phyloP scores from a whole-genome alignment of 2,329 filamentous ascomycete genomes.

The Microcyclosporella mali region DNA sequence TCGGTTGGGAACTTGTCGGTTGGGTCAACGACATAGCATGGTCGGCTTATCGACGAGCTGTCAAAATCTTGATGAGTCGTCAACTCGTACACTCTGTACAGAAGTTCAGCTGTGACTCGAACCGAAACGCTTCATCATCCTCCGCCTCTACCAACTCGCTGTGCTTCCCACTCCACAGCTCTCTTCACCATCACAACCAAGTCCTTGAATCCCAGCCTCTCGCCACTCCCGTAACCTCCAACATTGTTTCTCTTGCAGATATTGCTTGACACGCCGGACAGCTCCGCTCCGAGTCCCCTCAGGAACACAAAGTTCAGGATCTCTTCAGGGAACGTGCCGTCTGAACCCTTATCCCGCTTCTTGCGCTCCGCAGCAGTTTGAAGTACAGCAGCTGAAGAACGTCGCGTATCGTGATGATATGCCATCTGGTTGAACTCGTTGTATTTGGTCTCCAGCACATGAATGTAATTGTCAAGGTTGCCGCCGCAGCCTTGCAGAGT shows the following conservation, averaged over 20 bases:
- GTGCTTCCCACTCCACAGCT: conserved; percentile 17
- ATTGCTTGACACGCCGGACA: conserved; percentile 19
- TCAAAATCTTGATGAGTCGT: too few species aligned
- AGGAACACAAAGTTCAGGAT: conserved; percentile 28
- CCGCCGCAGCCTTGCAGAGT: conserved; percentile 19
- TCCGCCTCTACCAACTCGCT: not conserved
- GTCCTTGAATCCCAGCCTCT: conserved; percentile 25
- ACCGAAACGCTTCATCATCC: too few species aligned
- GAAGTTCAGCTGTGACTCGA: too few species aligned
- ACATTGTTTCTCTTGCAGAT: conserved; percentile 28
- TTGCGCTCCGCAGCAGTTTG: conserved; percentile 7
- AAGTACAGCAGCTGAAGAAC: conserved; percentile 8
- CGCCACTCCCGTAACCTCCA: conserved; percentile 29
- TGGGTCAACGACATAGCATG: too few species aligned
- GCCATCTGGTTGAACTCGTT: conserved; percentile 23
- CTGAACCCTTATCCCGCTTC: conserved; percentile 10
- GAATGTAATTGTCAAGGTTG: conserved; percentile 25
- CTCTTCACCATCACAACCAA: conserved; percentile 21
- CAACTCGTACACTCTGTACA: too few species aligned
- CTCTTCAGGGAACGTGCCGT: conserved; percentile 23
- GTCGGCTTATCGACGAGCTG: too few species aligned
- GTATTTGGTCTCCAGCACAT: conserved; percentile 23
- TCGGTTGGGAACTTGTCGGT: too few species aligned
- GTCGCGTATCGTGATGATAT: conserved; percentile 13
- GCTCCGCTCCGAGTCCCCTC: conserved; percentile 22